These are phyloP conservation scores for Wickerhamomyces alni DNA, from an alignment of 805 yeast genomes.

Conservation along the genomic window DNA sequence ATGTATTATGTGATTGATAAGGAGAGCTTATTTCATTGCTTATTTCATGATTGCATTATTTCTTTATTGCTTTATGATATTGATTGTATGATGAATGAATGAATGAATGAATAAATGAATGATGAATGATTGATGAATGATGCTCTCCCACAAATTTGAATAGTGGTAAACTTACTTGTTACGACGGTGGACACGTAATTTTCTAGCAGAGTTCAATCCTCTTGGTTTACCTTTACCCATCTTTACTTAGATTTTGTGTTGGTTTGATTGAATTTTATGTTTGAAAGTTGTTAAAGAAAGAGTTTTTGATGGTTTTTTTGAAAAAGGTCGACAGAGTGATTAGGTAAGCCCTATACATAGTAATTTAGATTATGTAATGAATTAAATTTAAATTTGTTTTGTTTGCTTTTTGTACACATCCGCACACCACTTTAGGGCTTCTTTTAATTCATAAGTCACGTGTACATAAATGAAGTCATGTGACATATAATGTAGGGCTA, in stretches of 20 bases:
- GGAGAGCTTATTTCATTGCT: background rate
- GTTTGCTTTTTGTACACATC: background rate
- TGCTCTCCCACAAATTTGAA: too few species aligned
- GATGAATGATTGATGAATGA: too few species aligned
- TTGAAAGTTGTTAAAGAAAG: slow-evolving; percentile 7
- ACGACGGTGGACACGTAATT: slow-evolving; percentile 99
- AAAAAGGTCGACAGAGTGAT: background rate
- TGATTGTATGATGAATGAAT: background rate
- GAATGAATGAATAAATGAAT: too few species aligned
- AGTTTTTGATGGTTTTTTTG: slow-evolving; percentile 1
- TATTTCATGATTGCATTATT: background rate
- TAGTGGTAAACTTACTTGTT: slow-evolving; percentile 72
- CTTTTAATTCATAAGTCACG: too few species aligned
- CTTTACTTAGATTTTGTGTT: slow-evolving; percentile 29
- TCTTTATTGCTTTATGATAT: too few species aligned
- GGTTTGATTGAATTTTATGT: slow-evolving; percentile 2
- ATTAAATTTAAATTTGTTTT: slow-evolving; percentile 19
- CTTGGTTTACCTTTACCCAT: slow-evolving; percentile 99
- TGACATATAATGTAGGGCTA: too few species aligned
- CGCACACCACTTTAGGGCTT: too few species aligned
- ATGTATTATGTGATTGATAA: background rate
- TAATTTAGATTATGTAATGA: too few species aligned
- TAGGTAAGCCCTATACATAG: too few species aligned
- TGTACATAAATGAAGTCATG: too few species aligned
- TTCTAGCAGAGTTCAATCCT: slow-evolving; percentile 99